Conservation (phyloP, 495 filamentous ascomycete species). For the Pyrenula massariospora region DNA sequence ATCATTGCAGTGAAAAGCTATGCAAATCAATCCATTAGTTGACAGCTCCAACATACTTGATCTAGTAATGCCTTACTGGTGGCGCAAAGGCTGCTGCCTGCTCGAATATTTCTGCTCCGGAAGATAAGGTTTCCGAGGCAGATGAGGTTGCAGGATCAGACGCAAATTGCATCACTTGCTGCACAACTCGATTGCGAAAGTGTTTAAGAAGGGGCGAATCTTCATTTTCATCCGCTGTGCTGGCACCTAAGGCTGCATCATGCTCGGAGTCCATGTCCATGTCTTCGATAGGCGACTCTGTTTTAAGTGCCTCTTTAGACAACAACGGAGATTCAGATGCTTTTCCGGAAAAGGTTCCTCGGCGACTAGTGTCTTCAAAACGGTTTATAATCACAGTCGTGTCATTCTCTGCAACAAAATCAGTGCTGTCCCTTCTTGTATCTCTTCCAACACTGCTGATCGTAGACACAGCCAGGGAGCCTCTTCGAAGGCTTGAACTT, state of each 20-base stretch:
- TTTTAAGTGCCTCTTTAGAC: background rate
- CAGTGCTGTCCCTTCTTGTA: constrained; percentile 4
- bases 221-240: constrained; percentile 15
- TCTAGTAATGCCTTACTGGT: constrained; percentile 38
- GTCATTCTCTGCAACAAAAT: constrained; percentile 17
- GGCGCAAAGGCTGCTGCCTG: constrained; percentile 34
- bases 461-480: constrained; percentile 11
- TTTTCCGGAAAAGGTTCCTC: background rate
- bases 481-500: constrained; percentile 1
- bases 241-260: constrained; percentile 1
- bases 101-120: constrained; percentile 34
- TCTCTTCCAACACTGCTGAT: constrained; percentile 11
- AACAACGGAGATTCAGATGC: background rate
- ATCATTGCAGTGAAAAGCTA: constrained; percentile 52
- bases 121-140: constrained; percentile 1
- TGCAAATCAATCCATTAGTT: too few species aligned
- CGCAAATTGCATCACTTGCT: constrained; percentile 19
- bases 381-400: constrained; percentile 34
- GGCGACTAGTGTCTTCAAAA: constrained; percentile 35
- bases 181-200: constrained; percentile 31
- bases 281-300: background rate
- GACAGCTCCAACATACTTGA: too few species aligned
- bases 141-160: constrained; percentile 2
- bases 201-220: constrained; percentile 28
- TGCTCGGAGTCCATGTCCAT: background rate